Percentiles rank a stretch among this genome's conserved stretches.
phyloP scores from a whole-genome alignment of 2,329 filamentous ascomycete species.

The Fusarium verticillioides region DNA sequence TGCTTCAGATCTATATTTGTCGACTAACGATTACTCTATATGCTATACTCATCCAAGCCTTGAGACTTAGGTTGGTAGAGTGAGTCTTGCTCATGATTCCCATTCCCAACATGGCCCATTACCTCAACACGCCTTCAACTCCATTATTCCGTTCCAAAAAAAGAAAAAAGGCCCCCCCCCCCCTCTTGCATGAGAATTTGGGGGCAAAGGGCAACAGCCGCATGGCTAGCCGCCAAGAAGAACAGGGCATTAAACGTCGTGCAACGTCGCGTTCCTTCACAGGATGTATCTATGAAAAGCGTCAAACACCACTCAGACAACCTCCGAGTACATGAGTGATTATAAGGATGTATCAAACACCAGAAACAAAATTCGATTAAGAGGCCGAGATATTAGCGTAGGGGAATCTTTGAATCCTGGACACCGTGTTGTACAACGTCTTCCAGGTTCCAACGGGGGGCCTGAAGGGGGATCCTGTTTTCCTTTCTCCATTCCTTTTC shows the following conservation, averaged over 20 bases:
- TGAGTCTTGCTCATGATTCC: conserved; percentile 40
- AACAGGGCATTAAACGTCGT: conserved; percentile 36
- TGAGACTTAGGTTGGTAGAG: conserved; percentile 4
- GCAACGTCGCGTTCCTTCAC: conserved; percentile 37
- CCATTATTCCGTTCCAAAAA: conserved; percentile 29
- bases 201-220: conserved; percentile 18
- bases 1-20: conserved; percentile 35
- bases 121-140: conserved; percentile 38
- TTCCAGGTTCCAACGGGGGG: conserved; percentile 86
- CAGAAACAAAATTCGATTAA: conserved; percentile 37
- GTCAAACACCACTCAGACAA: conserved; percentile 36
- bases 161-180: not conserved
- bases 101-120: conserved; percentile 32
- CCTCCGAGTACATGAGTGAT: conserved; percentile 21
- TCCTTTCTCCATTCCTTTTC: conserved; percentile 74
- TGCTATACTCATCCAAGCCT: conserved; percentile 28
- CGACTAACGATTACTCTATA: conserved; percentile 37
- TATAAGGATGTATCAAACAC: conserved; percentile 42
- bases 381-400: conserved; percentile 63
- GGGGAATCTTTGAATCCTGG: conserved; percentile 77
- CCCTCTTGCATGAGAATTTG: conserved; percentile 7
- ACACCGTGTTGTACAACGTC: conserved; percentile 82
- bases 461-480: conserved; percentile 73
- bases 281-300: conserved; percentile 41
- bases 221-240: conserved; percentile 18